Percentiles rank a stretch among this genome's conserved stretches.
phyloP scores from a whole-genome alignment of 106 monocot species.

The Alisma plantagoaquatica region DNA sequence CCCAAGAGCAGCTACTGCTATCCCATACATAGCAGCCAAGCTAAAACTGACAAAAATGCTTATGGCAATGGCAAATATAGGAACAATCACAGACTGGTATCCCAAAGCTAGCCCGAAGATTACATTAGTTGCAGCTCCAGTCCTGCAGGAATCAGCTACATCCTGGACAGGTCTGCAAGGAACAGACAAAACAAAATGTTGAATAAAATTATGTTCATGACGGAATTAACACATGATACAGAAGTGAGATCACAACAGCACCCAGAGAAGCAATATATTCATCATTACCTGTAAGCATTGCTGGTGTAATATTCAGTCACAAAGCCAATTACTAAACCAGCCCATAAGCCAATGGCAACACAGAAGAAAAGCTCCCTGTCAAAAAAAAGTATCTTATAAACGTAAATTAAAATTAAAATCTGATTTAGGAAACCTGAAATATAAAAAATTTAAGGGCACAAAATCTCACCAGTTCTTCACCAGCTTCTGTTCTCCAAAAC shows the following conservation, averaged over 20 bases:
- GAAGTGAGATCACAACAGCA: not conserved
- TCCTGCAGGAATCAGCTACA: slow-evolving; percentile 27
- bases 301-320: slow-evolving; percentile 28
- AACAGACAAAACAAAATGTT: not conserved
- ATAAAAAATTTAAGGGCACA: not conserved
- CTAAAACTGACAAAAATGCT: slow-evolving; percentile 30
- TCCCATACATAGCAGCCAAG: slow-evolving; percentile 29
- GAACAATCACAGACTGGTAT: slow-evolving; percentile 25
- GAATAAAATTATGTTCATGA: not conserved
- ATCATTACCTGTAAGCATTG: slow-evolving; percentile 21
- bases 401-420: no score
- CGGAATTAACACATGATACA: not conserved
- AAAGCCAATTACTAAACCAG: slow-evolving; percentile 23
- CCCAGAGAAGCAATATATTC: not conserved
- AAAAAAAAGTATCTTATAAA: no score
- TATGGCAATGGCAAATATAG: slow-evolving; percentile 25
- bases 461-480: slow-evolving; percentile 20
- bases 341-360: slow-evolving; percentile 28
- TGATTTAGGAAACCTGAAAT: no score
- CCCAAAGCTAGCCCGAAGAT: slow-evolving; percentile 28
- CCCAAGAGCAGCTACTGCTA: slow-evolving; percentile 26
- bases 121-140: slow-evolving; percentile 30
- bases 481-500: slow-evolving; percentile 22
- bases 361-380: slow-evolving; percentile 31
- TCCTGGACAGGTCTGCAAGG: slow-evolving; percentile 23